phyloP scores from a whole-genome alignment of 768 basidiomycete genomes.

The Rubroboletus satanas region DNA sequence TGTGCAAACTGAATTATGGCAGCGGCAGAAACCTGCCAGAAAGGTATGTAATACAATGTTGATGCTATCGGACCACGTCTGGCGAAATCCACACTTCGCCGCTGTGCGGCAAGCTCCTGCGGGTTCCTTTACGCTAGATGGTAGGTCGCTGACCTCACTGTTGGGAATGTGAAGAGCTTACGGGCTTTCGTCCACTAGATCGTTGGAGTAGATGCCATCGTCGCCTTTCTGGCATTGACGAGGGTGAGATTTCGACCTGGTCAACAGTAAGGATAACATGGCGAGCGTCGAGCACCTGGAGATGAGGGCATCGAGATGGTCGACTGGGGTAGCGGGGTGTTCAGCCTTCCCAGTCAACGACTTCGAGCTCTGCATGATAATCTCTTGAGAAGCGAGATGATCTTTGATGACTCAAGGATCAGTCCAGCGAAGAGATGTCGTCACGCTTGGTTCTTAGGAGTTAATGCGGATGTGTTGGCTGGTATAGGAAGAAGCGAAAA shows the following conservation, averaged over 20 bases:
- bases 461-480: background rate
- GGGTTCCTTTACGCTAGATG: slow-evolving; percentile 16
- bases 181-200: background rate
- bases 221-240: too few species aligned
- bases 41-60: background rate
- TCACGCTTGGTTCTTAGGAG: background rate
- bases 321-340: background rate
- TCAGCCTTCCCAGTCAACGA: background rate
- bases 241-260: too few species aligned
- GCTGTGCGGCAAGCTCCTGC: slow-evolving; percentile 26
- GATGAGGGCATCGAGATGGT: slow-evolving; percentile 6
- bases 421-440: slow-evolving; percentile 1
- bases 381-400: slow-evolving; percentile 15
- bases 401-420: slow-evolving; percentile 12
- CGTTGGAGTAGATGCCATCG: slow-evolving; percentile 17
- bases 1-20: background rate
- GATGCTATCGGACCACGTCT: slow-evolving; percentile 22
- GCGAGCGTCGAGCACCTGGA: slow-evolving; percentile 15
- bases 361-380: slow-evolving; percentile 1
- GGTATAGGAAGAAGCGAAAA: background rate
- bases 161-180: background rate
- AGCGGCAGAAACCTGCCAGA: background rate
- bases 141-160: background rate
- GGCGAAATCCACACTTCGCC: slow-evolving; percentile 26
- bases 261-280: slow-evolving; percentile 26